phyloP scores from a whole-genome alignment of 108 stramenopile species.

The Cyclotella atomus region DNA sequence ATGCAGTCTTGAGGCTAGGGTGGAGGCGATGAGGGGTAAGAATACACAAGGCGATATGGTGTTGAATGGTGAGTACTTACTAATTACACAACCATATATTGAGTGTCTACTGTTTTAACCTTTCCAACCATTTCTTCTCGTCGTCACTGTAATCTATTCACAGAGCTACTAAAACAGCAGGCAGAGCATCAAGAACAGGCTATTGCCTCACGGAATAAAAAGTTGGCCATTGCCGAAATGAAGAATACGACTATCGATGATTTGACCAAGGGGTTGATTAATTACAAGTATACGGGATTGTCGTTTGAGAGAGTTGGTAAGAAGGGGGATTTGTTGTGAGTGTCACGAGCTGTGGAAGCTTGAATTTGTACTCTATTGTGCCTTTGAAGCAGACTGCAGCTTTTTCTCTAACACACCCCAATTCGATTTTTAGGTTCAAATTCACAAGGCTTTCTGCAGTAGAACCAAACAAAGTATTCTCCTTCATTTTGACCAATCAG shows the following conservation, averaged over 20 bases:
- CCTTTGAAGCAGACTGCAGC: background rate
- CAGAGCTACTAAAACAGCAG: background rate
- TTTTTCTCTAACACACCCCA: background rate
- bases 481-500: conserved; percentile 14
- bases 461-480: conserved; percentile 11
- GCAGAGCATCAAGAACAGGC: background rate
- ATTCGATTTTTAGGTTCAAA: conserved; percentile 15
- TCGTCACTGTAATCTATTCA: background rate
- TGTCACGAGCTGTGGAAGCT: too few relatives aligned
- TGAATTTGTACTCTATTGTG: background rate
- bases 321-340: conserved; percentile 10
- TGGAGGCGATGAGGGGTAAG: background rate
- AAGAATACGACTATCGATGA: conserved; percentile 10
- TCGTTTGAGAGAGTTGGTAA: conserved; percentile 5
- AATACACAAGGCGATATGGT: background rate
- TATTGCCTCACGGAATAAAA: background rate
- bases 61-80: conserved; percentile 11
- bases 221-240: background rate
- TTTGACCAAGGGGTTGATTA: conserved; percentile 7
- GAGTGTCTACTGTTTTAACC: background rate
- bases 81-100: background rate
- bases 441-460: conserved; percentile 18
- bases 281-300: conserved; percentile 11
- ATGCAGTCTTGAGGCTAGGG: background rate
- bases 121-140: background rate